These are phyloP conservation scores for Candida frijolesensis DNA, from an alignment of 1,139 yeast genomes.

Conservation along the genomic window DNA sequence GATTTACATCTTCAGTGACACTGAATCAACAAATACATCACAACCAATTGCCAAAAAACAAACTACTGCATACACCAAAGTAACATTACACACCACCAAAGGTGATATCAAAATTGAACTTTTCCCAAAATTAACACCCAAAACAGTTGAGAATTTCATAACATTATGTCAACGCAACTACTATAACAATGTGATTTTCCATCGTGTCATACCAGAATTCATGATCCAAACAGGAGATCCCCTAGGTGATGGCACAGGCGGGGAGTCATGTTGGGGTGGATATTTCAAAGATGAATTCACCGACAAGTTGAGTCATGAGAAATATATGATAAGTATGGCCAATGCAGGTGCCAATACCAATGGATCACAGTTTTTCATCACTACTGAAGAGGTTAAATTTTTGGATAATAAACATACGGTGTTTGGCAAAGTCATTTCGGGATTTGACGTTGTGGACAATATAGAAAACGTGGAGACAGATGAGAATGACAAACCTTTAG, in stretches of 20 bases:
- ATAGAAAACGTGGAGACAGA: conserved; percentile 39
- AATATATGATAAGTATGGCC: conserved; percentile 43
- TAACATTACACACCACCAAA: conserved; percentile 42
- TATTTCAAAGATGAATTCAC: conserved; percentile 40
- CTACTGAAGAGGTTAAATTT: conserved; percentile 46
- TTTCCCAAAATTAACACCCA: conserved; percentile 40
- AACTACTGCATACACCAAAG: conserved; percentile 14
- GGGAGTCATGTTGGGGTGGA: conserved; percentile 40
- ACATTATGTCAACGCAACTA: conserved; percentile 36
- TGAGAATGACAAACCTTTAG: conserved; percentile 23
- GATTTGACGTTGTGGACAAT: conserved; percentile 39
- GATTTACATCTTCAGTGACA: conserved; percentile 31
- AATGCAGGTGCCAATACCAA: conserved; percentile 47
- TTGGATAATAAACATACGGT: conserved; percentile 45
- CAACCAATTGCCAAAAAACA: neutral
- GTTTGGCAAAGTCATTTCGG: conserved; percentile 44
- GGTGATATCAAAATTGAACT: conserved; percentile 47
- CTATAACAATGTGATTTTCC: conserved; percentile 71
- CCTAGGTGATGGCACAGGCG: conserved; percentile 44
- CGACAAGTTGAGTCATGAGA: conserved; percentile 35
- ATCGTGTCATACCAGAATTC: conserved; percentile 42
- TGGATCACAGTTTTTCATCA: conserved; percentile 46
- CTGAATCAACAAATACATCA: neutral
- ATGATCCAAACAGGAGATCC: conserved; percentile 49
- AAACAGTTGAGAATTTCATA: conserved; percentile 48